A percentile compares a stretch with the other conserved stretches of the same genome.
These are phyloP conservation scores for Cantharellus cinnabarinus DNA, from an alignment of 768 basidiomycete genomes.

Conservation along the genomic window DNA sequence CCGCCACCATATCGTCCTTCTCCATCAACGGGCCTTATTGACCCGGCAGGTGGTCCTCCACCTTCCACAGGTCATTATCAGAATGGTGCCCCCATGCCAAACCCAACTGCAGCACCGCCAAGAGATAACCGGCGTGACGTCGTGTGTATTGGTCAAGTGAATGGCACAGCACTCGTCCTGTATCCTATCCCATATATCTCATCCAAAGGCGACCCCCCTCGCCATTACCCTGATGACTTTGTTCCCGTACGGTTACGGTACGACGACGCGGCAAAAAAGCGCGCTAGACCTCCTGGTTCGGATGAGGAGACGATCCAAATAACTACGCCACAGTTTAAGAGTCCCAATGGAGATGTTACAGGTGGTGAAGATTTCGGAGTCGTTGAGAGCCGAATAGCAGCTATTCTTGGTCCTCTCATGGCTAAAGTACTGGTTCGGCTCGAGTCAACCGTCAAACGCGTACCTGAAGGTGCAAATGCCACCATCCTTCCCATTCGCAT, in stretches of 20 bases:
- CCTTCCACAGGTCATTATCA: background rate
- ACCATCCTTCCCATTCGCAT: constrained; percentile 69
- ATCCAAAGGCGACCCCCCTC: constrained; percentile 17
- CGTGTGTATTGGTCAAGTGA: constrained; percentile 71
- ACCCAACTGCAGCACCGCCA: background rate
- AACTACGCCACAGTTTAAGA: constrained; percentile 35
- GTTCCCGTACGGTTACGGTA: constrained; percentile 48
- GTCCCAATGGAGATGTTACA: constrained; percentile 24
- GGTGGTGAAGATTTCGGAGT: constrained; percentile 57
- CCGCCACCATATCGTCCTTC: constrained; percentile 20
- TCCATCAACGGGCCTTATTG: constrained; percentile 12
- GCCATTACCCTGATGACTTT: constrained; percentile 26
- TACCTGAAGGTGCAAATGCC: constrained; percentile 25
- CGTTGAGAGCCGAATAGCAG: constrained; percentile 70
- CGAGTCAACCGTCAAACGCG: constrained; percentile 51
- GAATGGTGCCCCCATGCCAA: background rate
- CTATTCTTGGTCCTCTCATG: constrained; percentile 60
- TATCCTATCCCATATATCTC: constrained; percentile 53
- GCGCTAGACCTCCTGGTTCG: constrained; percentile 17
- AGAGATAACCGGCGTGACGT: constrained; percentile 7
- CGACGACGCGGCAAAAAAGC: constrained; percentile 38
- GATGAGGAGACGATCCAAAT: constrained; percentile 55
- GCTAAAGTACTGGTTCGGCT: constrained; percentile 65
- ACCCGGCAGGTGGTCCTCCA: constrained; percentile 10
- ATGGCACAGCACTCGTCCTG: constrained; percentile 68